Evolutionary conservation across 805 yeast genomes (phyloP), one percentile per base, ranked within the genome.

Genomic region (Saccharomycopsis schoenii): DNA sequence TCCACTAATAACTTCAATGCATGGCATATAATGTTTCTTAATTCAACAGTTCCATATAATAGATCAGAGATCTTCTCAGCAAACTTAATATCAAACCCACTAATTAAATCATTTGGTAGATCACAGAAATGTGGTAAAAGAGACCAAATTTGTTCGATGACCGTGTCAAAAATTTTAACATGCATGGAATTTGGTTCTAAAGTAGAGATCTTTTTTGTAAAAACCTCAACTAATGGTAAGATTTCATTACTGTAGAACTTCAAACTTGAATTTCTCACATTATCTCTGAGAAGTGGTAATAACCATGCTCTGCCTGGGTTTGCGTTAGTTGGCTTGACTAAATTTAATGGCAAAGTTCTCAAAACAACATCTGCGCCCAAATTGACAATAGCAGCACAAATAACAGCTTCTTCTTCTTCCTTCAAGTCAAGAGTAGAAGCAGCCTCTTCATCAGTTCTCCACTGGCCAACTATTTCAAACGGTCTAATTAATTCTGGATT

Each of bases 241-340:
- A 94, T 80, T 43, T 84, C 77, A 24, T 73, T 72, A 62, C 80
- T 78, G 73, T 83, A 94, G 69, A 78, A 89, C 0, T 80, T 75
- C 60, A 94, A 76, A 56, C 80, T 78, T 1, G 97, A 86, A 67
- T 83, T 80, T 67, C 85, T 81, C 34, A 90, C 87, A 68, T 89
- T 84, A 68, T 92, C 97, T 74, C 97, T 86, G 64, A 94, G 79
- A 40, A 94, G 71, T 11, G 99, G 99, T 65, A 94, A 79, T 67
- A 94, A 70, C 97, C 98, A 94, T 55, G 97, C 97, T 70, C 98
- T 83, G 55, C 97, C 97, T n/a, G 85, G 80, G 52, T 79, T 77
- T 39, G 75, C 73, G 29, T 76, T 67, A 24, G 75, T 71, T 4
- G 86, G 82, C 55, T 80, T 79, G 37, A 79, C 77, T 67, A 94